Evolutionary conservation across 495 filamentous ascomycete species (phyloP).

Genomic region (Neurospora sp.): DNA sequence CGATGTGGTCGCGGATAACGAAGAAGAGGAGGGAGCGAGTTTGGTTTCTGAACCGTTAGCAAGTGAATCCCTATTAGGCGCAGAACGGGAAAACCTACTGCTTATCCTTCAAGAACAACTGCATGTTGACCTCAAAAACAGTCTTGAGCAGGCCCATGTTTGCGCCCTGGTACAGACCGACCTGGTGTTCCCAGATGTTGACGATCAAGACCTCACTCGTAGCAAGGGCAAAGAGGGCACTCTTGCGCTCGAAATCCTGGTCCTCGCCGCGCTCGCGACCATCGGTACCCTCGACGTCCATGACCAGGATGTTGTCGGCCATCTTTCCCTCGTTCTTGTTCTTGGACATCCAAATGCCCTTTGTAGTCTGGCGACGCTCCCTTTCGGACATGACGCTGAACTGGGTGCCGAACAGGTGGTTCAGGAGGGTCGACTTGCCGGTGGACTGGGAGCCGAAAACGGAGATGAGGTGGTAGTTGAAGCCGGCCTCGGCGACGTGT

Average conservation of each 20-base stretch:
- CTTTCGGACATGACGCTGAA: constrained; percentile 94
- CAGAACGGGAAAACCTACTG: constrained; percentile 46
- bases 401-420: constrained; percentile 88
- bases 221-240: constrained; percentile 89
- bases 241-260: constrained; percentile 98
- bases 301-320: constrained; percentile 96
- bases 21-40: constrained; percentile 94
- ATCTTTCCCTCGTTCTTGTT: constrained; percentile 67
- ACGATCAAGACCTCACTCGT: constrained; percentile 97
- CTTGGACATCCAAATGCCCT: constrained; percentile 98
- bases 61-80: not conserved
- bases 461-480: constrained; percentile 98
- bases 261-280: constrained; percentile 94
- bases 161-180: constrained; percentile 93
- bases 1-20: constrained; percentile 94
- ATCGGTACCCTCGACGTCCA: constrained; percentile 98
- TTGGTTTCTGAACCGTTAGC: constrained; percentile 53
- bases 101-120: constrained; percentile 88
- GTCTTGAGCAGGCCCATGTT: constrained; percentile 99
- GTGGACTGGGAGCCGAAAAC: constrained; percentile 98
- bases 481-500: constrained; percentile 73
- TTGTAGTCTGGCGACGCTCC: constrained; percentile 89
- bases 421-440: constrained; percentile 93
- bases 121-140: constrained; percentile 96
- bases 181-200: constrained; percentile 99